phyloP scores from a whole-genome alignment of 768 basidiomycete genomes.

The Coprinopsis sp. region DNA sequence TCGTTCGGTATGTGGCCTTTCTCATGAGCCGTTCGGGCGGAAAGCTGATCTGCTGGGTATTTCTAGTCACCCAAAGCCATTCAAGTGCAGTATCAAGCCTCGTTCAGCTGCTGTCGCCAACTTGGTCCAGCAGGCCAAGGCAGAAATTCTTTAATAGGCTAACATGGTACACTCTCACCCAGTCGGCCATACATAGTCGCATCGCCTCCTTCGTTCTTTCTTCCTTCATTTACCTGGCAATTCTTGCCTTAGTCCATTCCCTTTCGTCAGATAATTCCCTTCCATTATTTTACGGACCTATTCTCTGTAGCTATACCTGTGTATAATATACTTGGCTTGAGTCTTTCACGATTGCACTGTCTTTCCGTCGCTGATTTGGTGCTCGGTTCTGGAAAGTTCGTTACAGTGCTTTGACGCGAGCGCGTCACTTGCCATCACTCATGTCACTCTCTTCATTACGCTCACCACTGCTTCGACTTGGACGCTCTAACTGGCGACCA shows the following conservation, averaged over 20 bases:
- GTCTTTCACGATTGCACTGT: too few relatives aligned
- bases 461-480: neutral
- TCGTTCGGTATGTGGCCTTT: conserved; percentile 38
- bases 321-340: too few relatives aligned
- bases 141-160: conserved; percentile 14
- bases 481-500: neutral
- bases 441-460: neutral
- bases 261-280: too few relatives aligned
- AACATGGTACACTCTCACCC: too few relatives aligned
- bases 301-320: too few relatives aligned
- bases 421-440: too few relatives aligned
- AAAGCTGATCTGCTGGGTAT: neutral
- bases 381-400: too few relatives aligned
- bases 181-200: neutral
- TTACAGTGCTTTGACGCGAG: too few relatives aligned
- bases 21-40: conserved; percentile 1
- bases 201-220: neutral
- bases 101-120: conserved; percentile 30
- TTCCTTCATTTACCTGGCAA: neutral
- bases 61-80: conserved; percentile 48
- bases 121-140: conserved; percentile 27
- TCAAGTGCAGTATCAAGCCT: conserved; percentile 42
- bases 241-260: too few relatives aligned
- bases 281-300: too few relatives aligned
- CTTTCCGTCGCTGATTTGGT: too few relatives aligned